Conservation (phyloP, 495 filamentous ascomycete species). For the Aspergillus sclerotioniger region DNA sequence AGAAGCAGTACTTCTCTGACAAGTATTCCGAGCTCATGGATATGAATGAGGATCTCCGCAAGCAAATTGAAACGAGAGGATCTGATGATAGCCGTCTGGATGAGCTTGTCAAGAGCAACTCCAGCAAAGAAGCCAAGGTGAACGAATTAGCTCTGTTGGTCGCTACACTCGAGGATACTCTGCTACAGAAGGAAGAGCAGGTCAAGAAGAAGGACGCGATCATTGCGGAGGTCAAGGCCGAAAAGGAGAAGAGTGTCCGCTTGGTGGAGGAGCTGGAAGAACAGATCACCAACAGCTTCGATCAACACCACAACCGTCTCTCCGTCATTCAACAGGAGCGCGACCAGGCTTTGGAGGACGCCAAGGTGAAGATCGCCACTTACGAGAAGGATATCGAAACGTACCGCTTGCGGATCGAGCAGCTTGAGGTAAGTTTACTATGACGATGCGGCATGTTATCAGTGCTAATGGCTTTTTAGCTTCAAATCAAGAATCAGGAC, state of each 20-base stretch:
- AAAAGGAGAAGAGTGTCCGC: slow-evolving; percentile 81
- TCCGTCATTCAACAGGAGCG: slow-evolving; percentile 62
- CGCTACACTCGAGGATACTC: slow-evolving; percentile 56
- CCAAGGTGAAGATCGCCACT: slow-evolving; percentile 41
- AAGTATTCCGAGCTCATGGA: slow-evolving; percentile 46
- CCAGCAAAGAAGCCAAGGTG: slow-evolving; percentile 44
- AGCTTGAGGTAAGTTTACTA: slow-evolving; percentile 42
- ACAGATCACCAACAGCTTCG: slow-evolving; percentile 90
- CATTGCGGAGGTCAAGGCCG: slow-evolving; percentile 55
- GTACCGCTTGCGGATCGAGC: slow-evolving; percentile 49
- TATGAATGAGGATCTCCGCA: slow-evolving; percentile 43
- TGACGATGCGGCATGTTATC: not conserved
- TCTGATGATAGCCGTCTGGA: slow-evolving; percentile 42
- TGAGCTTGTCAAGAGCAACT: slow-evolving; percentile 35
- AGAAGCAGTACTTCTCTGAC: slow-evolving; percentile 46
- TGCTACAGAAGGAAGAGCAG: slow-evolving; percentile 68
- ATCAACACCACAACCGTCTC: slow-evolving; percentile 86
- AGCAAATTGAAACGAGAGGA: slow-evolving; percentile 52
- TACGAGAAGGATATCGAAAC: slow-evolving; percentile 54
- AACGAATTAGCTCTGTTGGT: slow-evolving; percentile 53
- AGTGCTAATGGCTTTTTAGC: slow-evolving; percentile 26
- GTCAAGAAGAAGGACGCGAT: slow-evolving; percentile 67
- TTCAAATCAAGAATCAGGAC: slow-evolving; percentile 47
- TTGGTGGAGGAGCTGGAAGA: slow-evolving; percentile 96
- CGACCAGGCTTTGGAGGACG: slow-evolving; percentile 48